Base-by-base conservation (phyloP, 306 rosid genomes). In the Cucurbita pepo region DNA sequence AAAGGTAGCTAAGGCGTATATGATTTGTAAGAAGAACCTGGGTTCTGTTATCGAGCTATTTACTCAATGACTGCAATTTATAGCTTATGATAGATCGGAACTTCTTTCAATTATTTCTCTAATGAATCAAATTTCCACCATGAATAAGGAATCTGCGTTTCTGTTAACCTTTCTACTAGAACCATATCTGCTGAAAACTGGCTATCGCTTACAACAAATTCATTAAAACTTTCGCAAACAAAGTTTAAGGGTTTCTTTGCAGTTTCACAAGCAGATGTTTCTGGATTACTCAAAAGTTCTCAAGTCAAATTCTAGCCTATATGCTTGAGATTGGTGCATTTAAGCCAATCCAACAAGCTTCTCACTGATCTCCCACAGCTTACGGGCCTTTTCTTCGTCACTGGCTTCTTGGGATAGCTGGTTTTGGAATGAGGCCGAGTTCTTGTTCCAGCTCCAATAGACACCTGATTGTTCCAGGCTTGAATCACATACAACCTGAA, bases 361-460 rank as follows among this genome's bases (percentile, higher is more conserved):
- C 85, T 93, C 98, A 51, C 97, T 93, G 48, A 93, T 55, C 64
- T 93, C 97, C 97, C 98, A 93, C 64, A 93, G 82, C 86, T 83
- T 93, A 78, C 90, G 91, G 58, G 96, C 98, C 87, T 93, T 93
- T 38, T 88, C 90, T 1, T 34, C 75, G 40, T 93, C 89, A 57
- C 98, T 93, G 0, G 98, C 98, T 77, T 93, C 98, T 76, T 81
- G 81, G 1, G 98, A 94, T 77, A 94, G 67, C 77, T 87, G 96
- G 80, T 94, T 94, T 76, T 94, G 96, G 52, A 94, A 94, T 25
- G 97, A 94, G 53, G 98, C 89, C 0, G 97, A 90, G 18, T 77
- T 57, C 79, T 90, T 89, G 59, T 94, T 94, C 98, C 98, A 94
- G 90, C 98, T 94, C 97, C 98, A 90, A 82, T 94, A 94, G 51